Percentiles rank a stretch among this genome's conserved stretches.
Evolutionary conservation across 306 rosid genomes (phyloP).

Genomic region (Carpinus fangiana): DNA sequence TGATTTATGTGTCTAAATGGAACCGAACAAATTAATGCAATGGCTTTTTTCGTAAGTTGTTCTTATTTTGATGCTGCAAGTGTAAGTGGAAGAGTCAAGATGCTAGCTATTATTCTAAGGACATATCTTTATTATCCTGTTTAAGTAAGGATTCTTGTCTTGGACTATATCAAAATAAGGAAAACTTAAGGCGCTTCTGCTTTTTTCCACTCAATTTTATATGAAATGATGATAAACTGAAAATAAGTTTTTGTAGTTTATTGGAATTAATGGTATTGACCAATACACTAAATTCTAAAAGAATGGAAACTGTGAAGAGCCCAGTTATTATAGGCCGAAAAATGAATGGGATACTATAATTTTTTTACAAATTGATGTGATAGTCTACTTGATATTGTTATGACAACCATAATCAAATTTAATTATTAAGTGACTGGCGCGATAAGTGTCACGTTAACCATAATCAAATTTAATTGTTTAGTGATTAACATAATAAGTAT

Average conservation of each 20-base stretch:
- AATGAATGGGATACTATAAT: too few species aligned
- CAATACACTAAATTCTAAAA: neutral
- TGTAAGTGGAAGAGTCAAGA: constrained; percentile 5
- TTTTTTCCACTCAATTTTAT: neutral
- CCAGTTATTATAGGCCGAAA: too few species aligned
- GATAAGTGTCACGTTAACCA: too few species aligned
- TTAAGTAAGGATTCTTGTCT: neutral
- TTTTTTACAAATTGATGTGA: too few species aligned
- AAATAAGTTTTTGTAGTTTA: neutral
- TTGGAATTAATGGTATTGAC: neutral
- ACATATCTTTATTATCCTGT: neutral
- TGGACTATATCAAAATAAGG: neutral
- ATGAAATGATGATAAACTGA: neutral
- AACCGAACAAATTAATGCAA: neutral
- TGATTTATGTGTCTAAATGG: neutral
- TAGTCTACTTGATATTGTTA: too few species aligned
- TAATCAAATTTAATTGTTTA: too few species aligned
- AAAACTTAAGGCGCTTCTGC: neutral
- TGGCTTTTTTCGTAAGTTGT: neutral
- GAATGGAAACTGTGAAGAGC: neutral
- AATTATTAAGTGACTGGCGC: too few species aligned
- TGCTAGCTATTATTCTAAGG: neutral
- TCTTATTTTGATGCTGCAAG: neutral
- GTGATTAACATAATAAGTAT: too few species aligned
- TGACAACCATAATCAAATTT: too few species aligned